phyloP scores from a whole-genome alignment of 345 rosid species.

The Leavenworthia alabamica region DNA sequence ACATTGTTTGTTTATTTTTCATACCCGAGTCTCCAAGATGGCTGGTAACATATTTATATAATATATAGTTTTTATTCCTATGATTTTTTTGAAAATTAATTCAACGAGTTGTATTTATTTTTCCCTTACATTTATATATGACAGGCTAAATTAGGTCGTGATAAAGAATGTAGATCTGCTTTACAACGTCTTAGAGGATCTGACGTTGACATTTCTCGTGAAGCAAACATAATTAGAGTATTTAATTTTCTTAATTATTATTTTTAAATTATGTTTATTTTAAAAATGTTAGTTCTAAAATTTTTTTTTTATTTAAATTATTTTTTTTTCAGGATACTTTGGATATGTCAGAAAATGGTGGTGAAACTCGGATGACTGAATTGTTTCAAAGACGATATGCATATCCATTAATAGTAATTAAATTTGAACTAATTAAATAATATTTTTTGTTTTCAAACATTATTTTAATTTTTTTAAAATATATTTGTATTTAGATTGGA shows the following conservation, averaged over 20 bases:
- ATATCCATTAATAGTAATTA: conserved; percentile 28
- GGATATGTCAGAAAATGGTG: conserved; percentile 7
- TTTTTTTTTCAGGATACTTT: conserved; percentile 12
- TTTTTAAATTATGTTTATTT: no score
- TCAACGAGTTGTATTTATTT: not conserved
- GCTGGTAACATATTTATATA: conserved; percentile 28
- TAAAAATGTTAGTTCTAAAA: not conserved
- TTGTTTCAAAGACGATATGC: conserved; percentile 34
- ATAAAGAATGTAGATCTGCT: conserved; percentile 27
- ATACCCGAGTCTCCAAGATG: conserved; percentile 40
- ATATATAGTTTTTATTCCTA: not conserved
- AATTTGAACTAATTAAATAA: not conserved
- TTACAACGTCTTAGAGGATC: conserved; percentile 34
- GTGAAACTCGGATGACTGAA: conserved; percentile 15
- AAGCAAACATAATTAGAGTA: conserved; percentile 32
- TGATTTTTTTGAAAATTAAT: not conserved
- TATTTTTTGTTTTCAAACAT: not conserved
- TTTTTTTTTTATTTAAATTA: no score
- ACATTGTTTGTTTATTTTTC: conserved; percentile 23
- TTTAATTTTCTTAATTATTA: not conserved
- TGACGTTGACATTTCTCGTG: conserved; percentile 33
- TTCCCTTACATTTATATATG: not conserved
- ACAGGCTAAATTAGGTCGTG: conserved; percentile 31
- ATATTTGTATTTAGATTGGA: conserved; percentile 26
- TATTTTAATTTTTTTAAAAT: not conserved